Evolutionary conservation across 306 rosid genomes (phyloP).

Genomic region (Astragalus membranaceus): DNA sequence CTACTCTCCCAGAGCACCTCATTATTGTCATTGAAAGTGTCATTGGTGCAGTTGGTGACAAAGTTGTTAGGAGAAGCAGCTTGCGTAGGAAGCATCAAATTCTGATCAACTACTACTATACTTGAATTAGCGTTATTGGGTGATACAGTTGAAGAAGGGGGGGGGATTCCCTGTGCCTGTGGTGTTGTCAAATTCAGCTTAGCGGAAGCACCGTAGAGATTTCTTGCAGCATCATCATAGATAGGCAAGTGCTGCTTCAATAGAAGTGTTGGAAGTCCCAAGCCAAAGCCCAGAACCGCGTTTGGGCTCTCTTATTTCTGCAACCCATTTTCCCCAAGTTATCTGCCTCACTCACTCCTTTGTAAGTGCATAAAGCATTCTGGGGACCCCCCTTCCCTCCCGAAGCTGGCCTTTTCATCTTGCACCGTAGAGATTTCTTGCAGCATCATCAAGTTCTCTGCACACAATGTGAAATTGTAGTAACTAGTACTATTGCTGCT

Average conservation of each 20-base stretch:
- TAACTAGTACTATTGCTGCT: neutral
- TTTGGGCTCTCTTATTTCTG: constrained; percentile 21
- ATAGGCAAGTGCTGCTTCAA: constrained; percentile 14
- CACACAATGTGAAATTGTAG: neutral
- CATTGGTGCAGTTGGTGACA: neutral
- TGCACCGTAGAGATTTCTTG: no score
- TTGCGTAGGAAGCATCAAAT: neutral
- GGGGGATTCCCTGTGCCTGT: neutral
- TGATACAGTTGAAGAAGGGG: neutral
- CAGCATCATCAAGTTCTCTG: no score
- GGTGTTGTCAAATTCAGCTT: constrained; percentile 10
- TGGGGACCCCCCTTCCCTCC: constrained; percentile 10
- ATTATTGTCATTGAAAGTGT: neutral
- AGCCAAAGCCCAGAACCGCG: constrained; percentile 15
- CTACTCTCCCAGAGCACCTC: neutral
- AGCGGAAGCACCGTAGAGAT: constrained; percentile 9
- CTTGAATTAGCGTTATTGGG: neutral
- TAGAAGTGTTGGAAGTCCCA: constrained; percentile 17
- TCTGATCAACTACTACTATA: neutral
- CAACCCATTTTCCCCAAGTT: constrained; percentile 25
- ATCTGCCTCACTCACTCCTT: neutral
- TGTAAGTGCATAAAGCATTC: constrained; percentile 8
- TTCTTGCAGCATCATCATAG: neutral
- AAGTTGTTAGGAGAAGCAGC: neutral
- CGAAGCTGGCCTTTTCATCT: no score